Conservation (phyloP, 805 yeast genomes). For the Lipomyces yamadae region DNA sequence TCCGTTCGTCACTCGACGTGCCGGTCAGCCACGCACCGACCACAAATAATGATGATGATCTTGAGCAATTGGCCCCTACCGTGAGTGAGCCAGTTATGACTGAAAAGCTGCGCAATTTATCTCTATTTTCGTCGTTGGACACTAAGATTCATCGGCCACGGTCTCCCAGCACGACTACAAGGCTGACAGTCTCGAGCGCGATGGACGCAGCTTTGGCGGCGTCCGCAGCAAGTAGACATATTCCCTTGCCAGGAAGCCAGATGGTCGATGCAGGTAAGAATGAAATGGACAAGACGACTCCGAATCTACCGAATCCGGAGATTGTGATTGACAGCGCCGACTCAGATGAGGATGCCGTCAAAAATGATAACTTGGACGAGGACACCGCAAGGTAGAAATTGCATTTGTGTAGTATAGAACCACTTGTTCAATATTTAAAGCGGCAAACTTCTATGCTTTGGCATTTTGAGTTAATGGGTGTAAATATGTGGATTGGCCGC, state of each 20-base stretch:
- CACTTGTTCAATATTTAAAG: neutral
- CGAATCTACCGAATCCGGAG: conserved; percentile 15
- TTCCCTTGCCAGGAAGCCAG: neutral
- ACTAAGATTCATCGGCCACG: neutral
- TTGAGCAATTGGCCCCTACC: conserved; percentile 13
- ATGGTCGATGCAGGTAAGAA: neutral
- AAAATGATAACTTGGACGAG: neutral
- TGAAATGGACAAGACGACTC: neutral
- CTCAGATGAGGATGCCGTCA: conserved; percentile 7
- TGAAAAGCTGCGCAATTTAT: conserved; percentile 4
- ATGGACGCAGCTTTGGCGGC: conserved; percentile 28
- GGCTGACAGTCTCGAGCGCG: conserved; percentile 21
- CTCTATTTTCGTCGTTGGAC: conserved; percentile 8
- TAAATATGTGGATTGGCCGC: neutral
- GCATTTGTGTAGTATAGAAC: neutral
- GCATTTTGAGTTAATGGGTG: neutral
- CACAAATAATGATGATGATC: neutral
- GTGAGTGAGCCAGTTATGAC: conserved; percentile 12
- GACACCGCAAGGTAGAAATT: conserved; percentile 5
- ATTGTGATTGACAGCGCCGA: conserved; percentile 26
- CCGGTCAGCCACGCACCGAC: neutral
- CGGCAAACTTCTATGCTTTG: neutral
- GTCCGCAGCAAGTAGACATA: conserved; percentile 16
- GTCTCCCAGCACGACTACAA: conserved; percentile 11
- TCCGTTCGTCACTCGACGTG: conserved; percentile 10